A percentile compares a stretch with the other conserved stretches of the same genome.
These are phyloP conservation scores for Torulaspora pretoriensis DNA, from an alignment of 1,139 yeast genomes.

Conservation along the genomic window DNA sequence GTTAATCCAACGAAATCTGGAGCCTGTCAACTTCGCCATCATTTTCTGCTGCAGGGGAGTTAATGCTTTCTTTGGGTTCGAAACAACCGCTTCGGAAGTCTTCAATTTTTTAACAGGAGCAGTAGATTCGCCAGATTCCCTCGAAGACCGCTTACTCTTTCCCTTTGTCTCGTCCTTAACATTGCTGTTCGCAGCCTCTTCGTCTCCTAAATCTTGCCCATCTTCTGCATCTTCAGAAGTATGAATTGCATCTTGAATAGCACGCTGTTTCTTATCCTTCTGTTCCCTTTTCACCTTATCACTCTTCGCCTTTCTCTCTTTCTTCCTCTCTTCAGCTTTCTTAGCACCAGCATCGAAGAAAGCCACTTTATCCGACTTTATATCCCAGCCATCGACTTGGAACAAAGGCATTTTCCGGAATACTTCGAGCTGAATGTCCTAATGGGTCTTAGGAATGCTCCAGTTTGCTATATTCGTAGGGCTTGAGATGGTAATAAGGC, in stretches of 20 bases:
- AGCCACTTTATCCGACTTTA: constrained; percentile 52
- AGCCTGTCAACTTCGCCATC: constrained; percentile 92
- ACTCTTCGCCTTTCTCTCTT: constrained; percentile 19
- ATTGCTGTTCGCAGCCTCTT: constrained; percentile 4
- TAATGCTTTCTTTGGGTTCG: constrained; percentile 41
- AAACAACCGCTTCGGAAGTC: constrained; percentile 1
- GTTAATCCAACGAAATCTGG: constrained; percentile 95
- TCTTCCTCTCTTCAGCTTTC: constrained; percentile 22
- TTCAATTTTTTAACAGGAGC: constrained; percentile 4
- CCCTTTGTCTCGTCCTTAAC: constrained; percentile 3
- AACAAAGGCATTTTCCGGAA: constrained; percentile 56
- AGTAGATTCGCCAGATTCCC: constrained; percentile 5
- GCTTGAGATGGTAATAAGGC: constrained; percentile 5
- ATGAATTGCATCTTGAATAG: constrained; percentile 7
- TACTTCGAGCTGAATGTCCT: neutral
- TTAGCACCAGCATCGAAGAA: constrained; percentile 41
- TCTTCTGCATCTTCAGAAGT: constrained; percentile 4
- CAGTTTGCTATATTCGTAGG: neutral
- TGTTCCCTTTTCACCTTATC: constrained; percentile 14
- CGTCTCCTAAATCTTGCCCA: constrained; percentile 9
- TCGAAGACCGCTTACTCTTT: constrained; percentile 13
- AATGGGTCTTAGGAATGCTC: neutral
- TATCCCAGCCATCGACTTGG: constrained; percentile 78
- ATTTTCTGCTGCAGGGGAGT: constrained; percentile 93
- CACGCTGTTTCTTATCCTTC: constrained; percentile 14